A percentile compares a stretch with the other conserved stretches of the same genome.
These are phyloP conservation scores for Talaromyces sp. DNA, from an alignment of 2,329 filamentous ascomycete genomes.

Conservation along the genomic window DNA sequence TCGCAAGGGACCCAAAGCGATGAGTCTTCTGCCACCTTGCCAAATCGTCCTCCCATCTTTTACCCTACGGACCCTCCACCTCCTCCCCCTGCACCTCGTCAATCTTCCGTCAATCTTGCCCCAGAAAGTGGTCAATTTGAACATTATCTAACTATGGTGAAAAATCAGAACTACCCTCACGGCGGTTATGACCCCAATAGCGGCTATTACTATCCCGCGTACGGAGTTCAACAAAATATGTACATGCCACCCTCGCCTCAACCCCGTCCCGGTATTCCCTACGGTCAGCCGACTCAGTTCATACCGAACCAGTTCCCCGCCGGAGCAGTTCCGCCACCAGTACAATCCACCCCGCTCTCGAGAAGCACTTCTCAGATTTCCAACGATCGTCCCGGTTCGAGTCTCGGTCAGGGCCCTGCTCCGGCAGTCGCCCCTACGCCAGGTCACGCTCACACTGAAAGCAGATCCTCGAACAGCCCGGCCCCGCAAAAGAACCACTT, in stretches of 20 bases:
- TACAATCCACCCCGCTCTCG: slow-evolving; percentile 67
- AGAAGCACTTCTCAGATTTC: slow-evolving; percentile 76
- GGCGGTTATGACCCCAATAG: slow-evolving; percentile 42
- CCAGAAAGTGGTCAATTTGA: slow-evolving; percentile 68
- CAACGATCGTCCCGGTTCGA: slow-evolving; percentile 59
- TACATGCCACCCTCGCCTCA: slow-evolving; percentile 46
- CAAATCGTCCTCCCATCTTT: background rate
- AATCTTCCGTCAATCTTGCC: slow-evolving; percentile 53
- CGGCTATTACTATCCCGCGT: slow-evolving; percentile 39
- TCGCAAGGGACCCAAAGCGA: slow-evolving; percentile 23
- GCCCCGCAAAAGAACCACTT: slow-evolving; percentile 60
- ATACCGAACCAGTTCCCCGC: slow-evolving; percentile 50
- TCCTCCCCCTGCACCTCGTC: background rate
- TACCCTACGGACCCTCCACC: slow-evolving; percentile 23
- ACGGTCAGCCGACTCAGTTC: slow-evolving; percentile 44
- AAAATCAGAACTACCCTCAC: slow-evolving; percentile 61
- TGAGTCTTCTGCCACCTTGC: background rate
- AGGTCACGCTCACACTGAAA: slow-evolving; percentile 47
- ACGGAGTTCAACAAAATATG: slow-evolving; percentile 37
- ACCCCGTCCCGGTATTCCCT: slow-evolving; percentile 46
- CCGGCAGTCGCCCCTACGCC: slow-evolving; percentile 48
- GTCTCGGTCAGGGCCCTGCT: slow-evolving; percentile 54
- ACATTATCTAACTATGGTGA: slow-evolving; percentile 61
- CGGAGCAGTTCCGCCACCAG: slow-evolving; percentile 41
- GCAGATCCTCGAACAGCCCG: slow-evolving; percentile 51